phyloP scores from a whole-genome alignment of 2,329 filamentous ascomycete genomes.

The Talaromyces albobiverticillius region DNA sequence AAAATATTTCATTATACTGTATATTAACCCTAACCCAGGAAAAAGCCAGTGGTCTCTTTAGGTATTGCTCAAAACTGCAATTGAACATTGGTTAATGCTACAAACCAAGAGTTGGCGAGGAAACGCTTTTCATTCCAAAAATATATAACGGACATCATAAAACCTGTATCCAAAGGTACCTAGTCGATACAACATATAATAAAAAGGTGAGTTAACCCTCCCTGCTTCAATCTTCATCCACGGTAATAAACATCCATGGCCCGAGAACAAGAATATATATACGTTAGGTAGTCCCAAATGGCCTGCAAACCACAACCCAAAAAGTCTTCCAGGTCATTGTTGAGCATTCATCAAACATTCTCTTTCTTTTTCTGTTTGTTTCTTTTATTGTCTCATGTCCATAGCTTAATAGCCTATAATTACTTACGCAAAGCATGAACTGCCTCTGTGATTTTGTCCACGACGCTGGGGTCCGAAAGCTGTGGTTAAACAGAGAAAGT shows the following conservation, averaged over 20 bases:
- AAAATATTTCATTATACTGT: no score
- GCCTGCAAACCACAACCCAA: background rate
- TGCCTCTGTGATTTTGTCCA: conserved; percentile 80
- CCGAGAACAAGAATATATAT: background rate
- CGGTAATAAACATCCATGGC: background rate
- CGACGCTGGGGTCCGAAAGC: conserved; percentile 86
- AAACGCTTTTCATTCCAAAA: background rate
- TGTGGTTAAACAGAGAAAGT: conserved; percentile 36
- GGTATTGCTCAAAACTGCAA: background rate
- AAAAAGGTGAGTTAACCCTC: background rate
- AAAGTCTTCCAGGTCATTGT: background rate
- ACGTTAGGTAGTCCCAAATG: background rate
- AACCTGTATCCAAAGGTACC: background rate
- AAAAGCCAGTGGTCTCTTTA: no score
- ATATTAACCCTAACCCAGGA: no score
- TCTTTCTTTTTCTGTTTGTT: background rate
- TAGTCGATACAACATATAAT: background rate
- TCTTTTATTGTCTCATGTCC: background rate
- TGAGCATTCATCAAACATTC: background rate
- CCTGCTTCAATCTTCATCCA: background rate
- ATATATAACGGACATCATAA: background rate
- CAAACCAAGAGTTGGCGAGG: background rate
- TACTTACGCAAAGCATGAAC: conserved; percentile 59
- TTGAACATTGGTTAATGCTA: background rate
- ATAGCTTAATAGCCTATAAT: background rate